Evolutionary conservation across 2,329 filamentous ascomycete species (phyloP).

Genomic region (Diaporthe helianthi): DNA sequence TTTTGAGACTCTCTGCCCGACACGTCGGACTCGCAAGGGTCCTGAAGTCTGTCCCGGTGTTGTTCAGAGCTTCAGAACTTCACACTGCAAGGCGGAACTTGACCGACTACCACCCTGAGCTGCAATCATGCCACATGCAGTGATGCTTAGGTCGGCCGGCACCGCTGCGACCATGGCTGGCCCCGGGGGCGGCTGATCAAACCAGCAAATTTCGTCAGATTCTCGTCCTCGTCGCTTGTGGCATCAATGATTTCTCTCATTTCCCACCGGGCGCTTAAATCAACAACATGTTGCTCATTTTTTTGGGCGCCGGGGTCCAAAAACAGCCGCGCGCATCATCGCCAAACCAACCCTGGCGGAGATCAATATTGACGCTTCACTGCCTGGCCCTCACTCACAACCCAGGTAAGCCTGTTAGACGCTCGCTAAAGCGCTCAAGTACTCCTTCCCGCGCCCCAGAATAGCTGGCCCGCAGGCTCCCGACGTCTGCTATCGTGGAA

Average conservation of each 20-base stretch:
- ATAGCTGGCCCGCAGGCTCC: constrained; percentile 3
- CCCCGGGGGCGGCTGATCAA: constrained; percentile 26
- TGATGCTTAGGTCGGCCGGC: neutral
- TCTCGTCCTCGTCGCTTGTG: constrained; percentile 13
- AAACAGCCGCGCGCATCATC: constrained; percentile 28
- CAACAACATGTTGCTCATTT: constrained; percentile 16
- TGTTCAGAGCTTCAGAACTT: too few species aligned
- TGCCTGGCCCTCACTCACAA: neutral
- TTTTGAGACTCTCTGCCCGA: neutral
- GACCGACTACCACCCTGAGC: neutral
- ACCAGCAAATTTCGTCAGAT: constrained; percentile 6
- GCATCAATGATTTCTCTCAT: neutral
- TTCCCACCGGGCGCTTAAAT: constrained; percentile 21
- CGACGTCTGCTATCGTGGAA: constrained; percentile 13
- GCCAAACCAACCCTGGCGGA: neutral
- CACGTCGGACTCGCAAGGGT: neutral
- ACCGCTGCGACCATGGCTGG: constrained; percentile 24
- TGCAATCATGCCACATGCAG: too few species aligned
- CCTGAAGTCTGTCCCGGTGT: too few species aligned
- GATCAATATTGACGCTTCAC: neutral
- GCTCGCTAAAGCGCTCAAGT: constrained; percentile 6
- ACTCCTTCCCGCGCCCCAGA: constrained; percentile 17
- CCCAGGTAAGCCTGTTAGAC: neutral
- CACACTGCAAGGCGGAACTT: constrained; percentile 10
- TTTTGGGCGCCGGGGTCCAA: constrained; percentile 1